Evolutionary conservation across 2,329 filamentous ascomycete species (phyloP).

Genomic region (Juglanconis juglandina): DNA sequence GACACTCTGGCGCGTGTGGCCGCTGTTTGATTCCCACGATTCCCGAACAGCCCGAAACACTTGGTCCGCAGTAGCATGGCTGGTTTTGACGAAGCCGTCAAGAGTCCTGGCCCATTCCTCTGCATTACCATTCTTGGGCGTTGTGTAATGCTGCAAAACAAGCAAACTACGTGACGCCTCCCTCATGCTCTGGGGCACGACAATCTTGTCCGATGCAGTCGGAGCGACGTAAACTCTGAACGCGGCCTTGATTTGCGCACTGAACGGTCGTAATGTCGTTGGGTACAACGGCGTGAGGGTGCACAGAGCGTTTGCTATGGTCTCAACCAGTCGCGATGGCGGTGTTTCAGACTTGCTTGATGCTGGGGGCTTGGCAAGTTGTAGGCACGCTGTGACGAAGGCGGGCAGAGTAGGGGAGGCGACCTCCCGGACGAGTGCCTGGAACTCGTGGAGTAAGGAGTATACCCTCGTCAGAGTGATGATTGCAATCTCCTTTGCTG

Average conservation of each 20-base stretch:
- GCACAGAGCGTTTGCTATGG: slow-evolving; percentile 67
- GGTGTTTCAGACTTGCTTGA: slow-evolving; percentile 37
- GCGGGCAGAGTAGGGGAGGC: slow-evolving; percentile 75
- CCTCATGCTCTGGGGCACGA: slow-evolving; percentile 51
- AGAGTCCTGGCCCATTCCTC: slow-evolving; percentile 76
- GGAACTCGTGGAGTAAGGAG: slow-evolving; percentile 74
- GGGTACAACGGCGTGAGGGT: slow-evolving; percentile 76
- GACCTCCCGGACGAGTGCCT: slow-evolving; percentile 80
- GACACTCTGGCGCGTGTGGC: slow-evolving; percentile 41
- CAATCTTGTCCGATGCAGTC: slow-evolving; percentile 49
- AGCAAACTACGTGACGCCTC: slow-evolving; percentile 61
- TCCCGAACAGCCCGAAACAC: slow-evolving; percentile 77
- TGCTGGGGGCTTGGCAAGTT: slow-evolving; percentile 51
- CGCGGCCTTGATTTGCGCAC: slow-evolving; percentile 62
- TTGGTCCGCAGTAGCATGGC: slow-evolving; percentile 70
- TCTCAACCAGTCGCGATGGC: slow-evolving; percentile 55
- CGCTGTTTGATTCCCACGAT: slow-evolving; percentile 70
- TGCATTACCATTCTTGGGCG: slow-evolving; percentile 71
- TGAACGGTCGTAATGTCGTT: slow-evolving; percentile 76
- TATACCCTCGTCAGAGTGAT: slow-evolving; percentile 81
- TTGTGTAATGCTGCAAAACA: slow-evolving; percentile 72
- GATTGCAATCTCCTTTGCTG: slow-evolving; percentile 73
- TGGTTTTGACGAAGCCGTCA: slow-evolving; percentile 56
- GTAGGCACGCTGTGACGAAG: slow-evolving; percentile 71
- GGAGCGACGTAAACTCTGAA: slow-evolving; percentile 61